Evolutionary conservation across 1,284 basidiomycete genomes (phyloP), one percentile per base, ranked within the genome.

Genomic region (Binderoboletus segoi): DNA sequence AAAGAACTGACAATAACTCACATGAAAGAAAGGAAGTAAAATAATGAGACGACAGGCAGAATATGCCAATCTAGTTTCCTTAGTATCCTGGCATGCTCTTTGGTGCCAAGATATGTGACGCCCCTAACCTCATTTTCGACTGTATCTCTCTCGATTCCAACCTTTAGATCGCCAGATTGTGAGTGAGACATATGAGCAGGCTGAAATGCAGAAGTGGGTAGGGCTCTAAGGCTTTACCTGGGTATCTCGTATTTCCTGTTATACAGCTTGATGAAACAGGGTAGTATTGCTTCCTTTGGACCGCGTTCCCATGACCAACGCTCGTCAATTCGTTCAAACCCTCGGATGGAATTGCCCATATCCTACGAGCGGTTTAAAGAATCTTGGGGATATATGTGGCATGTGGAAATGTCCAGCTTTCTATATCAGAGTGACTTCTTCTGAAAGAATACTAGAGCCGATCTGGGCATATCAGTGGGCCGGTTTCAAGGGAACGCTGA

Each of bases 11-110:
- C 3, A 4, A 1, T 18, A 24, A 68, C 80, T 66, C 58, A 82
- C 80, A 82, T 63, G 66, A 82, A 81, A 2, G 78, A 82, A 48
- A 82, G 75, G 35, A 87, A 74, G 64, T 86, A 86, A 6, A 86
- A 71, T 28, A 84, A 60, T 7, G 79, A 77, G 47, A 82, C 71
- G 48, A 80, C 73, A 3, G 82, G 81, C 30, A 83, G 63, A n/a
- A 82, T 58, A 60, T 81, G 75, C 54, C 71, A 63, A 61, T 83
- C 82, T 45, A 82, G 67, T 64, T 81, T 82, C 51, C 78, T 71
- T 53, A 81, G 64, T 18, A 79, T 58, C 50, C 64, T 72, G n/a
- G 63, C 58, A 47, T 63, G 66, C 45, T 75, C 70, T 24, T 51
- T 57, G 33, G 71, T 61, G 13, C 63, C 59, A 20, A 62, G 20